Conservation (phyloP, 345 rosid species). For the Carallia pectinifolia region DNA sequence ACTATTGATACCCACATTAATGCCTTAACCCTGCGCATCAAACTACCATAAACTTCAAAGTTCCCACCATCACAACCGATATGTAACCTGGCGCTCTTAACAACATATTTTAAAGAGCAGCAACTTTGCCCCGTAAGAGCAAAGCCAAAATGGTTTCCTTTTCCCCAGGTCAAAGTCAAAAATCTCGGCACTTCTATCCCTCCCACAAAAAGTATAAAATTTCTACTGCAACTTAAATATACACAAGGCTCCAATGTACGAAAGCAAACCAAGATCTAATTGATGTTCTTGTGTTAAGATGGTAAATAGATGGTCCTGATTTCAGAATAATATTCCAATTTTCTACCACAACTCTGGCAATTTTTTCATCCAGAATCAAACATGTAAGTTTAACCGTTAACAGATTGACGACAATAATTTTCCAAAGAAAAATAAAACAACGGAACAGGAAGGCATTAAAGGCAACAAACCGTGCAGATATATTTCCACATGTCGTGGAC, state of each 20-base stretch:
- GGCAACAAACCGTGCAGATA: constrained; percentile 17
- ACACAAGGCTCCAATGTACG: neutral
- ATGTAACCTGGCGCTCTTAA: too few relatives aligned
- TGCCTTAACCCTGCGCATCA: too few relatives aligned
- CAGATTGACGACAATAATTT: neutral
- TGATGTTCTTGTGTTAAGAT: neutral
- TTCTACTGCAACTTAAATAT: too few relatives aligned
- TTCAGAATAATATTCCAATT: neutral
- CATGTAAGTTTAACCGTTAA: neutral
- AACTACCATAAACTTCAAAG: too few relatives aligned
- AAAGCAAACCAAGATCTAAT: neutral
- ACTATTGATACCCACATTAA: too few relatives aligned
- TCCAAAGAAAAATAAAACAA: neutral
- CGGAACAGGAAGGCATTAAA: constrained; percentile 2
- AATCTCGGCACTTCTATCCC: too few relatives aligned
- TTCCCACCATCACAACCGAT: too few relatives aligned
- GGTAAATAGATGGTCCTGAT: neutral
- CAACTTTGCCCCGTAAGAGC: too few relatives aligned
- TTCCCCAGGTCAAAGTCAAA: too few relatives aligned
- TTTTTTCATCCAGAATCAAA: neutral
- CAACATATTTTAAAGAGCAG: too few relatives aligned
- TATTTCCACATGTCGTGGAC: constrained; percentile 33
- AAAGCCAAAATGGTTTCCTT: too few relatives aligned
- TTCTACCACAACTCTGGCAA: neutral
- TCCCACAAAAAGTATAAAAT: too few relatives aligned